Percentiles rank a stretch among this genome's conserved stretches.
Conservation (phyloP, 208 protist genomes). For the Wallacemonas sp. region DNA sequence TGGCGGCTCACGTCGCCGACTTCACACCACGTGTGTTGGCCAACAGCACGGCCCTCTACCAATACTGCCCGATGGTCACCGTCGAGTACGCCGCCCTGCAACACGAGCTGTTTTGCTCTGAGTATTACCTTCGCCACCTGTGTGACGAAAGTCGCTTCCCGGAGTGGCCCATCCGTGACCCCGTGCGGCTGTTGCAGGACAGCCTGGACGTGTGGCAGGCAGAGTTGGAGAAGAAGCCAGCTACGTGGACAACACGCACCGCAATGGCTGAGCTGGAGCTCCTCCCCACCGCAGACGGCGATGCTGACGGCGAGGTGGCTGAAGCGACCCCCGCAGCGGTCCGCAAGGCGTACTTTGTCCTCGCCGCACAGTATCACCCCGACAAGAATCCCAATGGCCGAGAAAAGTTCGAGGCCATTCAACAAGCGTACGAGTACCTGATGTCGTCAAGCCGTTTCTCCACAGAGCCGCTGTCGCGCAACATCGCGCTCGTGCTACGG, state of each 20-base stretch:
- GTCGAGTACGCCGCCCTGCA: slow-evolving; percentile 87
- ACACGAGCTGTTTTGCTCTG: slow-evolving; percentile 93
- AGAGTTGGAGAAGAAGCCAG: slow-evolving; percentile 88
- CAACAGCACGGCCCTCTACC: slow-evolving; percentile 88
- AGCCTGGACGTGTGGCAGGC: slow-evolving; percentile 80
- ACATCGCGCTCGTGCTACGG: slow-evolving; percentile 76
- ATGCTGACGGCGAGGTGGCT: neutral
- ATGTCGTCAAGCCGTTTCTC: slow-evolving; percentile 5
- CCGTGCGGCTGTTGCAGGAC: slow-evolving; percentile 82
- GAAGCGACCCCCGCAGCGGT: slow-evolving; percentile 54
- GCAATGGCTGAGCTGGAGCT: slow-evolving; percentile 83
- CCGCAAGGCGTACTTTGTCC: slow-evolving; percentile 92
- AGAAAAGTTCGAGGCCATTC: slow-evolving; percentile 93
- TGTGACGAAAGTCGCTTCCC: slow-evolving; percentile 90
- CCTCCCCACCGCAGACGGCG: slow-evolving; percentile 5
- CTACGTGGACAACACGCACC: slow-evolving; percentile 50
- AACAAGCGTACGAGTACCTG: slow-evolving; percentile 90
- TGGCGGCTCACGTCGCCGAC: slow-evolving; percentile 90
- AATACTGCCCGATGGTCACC: slow-evolving; percentile 92
- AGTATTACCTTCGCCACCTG: slow-evolving; percentile 95
- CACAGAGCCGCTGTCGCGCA: slow-evolving; percentile 43
- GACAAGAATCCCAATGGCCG: slow-evolving; percentile 96
- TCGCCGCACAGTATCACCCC: slow-evolving; percentile 94
- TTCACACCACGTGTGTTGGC: slow-evolving; percentile 91
- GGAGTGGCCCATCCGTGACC: slow-evolving; percentile 91